Percentiles rank a stretch among this genome's conserved stretches.
Evolutionary conservation across 176 grass and related monocot genomes (phyloP).

Genomic region (Saccharum spontaneum): DNA sequence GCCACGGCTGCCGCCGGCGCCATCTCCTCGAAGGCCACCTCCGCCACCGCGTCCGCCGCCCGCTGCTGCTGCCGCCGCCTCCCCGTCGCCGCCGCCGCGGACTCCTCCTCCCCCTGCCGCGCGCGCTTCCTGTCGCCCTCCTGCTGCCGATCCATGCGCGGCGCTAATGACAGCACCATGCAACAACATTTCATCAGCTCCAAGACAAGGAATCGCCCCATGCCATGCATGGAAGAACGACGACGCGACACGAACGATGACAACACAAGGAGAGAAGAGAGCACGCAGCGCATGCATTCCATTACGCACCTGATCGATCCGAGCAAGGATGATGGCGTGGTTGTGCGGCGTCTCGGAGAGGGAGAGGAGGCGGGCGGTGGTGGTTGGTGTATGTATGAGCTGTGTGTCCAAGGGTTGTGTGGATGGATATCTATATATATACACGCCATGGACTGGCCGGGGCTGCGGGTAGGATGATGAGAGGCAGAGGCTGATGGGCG

Average conservation of each 20-base stretch:
- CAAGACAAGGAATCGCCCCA: constrained; percentile 13
- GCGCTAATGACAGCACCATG: constrained; percentile 4
- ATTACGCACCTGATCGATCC: constrained; percentile 13
- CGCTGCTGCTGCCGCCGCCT: neutral
- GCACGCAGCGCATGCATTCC: neutral
- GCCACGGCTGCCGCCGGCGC: neutral
- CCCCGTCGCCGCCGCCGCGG: neutral
- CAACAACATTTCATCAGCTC: constrained; percentile 20
- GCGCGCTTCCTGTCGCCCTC: constrained; percentile 29
- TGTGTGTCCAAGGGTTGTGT: constrained; percentile 9
- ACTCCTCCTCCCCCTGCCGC: constrained; percentile 29
- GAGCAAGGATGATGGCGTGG: neutral
- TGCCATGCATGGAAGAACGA: constrained; percentile 9
- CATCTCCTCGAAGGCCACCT: neutral
- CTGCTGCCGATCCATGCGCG: constrained; percentile 44
- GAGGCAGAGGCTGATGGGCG: constrained; percentile 10
- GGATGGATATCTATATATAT: constrained; percentile 21
- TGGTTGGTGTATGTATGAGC: constrained; percentile 33
- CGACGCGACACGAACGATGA: neutral
- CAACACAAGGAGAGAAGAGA: neutral
- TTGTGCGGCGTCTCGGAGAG: constrained; percentile 11
- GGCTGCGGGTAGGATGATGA: neutral
- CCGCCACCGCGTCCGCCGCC: neutral
- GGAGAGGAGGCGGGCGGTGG: constrained; percentile 7
- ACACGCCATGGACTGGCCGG: neutral